phyloP scores from a whole-genome alignment of 768 basidiomycete species.

The Boletales sp. region DNA sequence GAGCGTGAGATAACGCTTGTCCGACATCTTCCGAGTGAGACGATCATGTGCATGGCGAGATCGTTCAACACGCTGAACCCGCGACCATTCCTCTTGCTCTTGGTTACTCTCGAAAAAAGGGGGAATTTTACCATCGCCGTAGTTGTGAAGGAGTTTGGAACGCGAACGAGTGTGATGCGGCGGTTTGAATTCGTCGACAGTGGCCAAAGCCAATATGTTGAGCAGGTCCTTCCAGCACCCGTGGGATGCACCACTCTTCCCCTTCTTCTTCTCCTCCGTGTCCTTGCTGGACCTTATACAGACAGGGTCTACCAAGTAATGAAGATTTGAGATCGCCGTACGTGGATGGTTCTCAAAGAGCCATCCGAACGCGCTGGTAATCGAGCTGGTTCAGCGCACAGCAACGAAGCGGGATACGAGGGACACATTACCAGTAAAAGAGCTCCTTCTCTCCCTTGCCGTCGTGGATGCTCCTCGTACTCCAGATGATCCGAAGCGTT shows the following conservation, averaged over 20 bases:
- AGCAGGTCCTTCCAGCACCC: slow-evolving; percentile 78
- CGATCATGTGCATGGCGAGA: slow-evolving; percentile 30
- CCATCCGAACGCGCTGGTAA: slow-evolving; percentile 56
- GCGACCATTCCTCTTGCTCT: slow-evolving; percentile 24
- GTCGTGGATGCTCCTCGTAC: slow-evolving; percentile 64
- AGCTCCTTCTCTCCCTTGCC: slow-evolving; percentile 58
- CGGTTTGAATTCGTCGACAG: slow-evolving; percentile 44
- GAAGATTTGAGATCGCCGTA: slow-evolving; percentile 63
- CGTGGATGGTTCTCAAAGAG: slow-evolving; percentile 65
- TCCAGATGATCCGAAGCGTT: slow-evolving; percentile 69
- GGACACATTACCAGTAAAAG: slow-evolving; percentile 48
- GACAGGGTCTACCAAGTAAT: slow-evolving; percentile 48
- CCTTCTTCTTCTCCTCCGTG: neutral
- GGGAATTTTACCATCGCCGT: slow-evolving; percentile 19
- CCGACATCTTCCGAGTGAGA: slow-evolving; percentile 40
- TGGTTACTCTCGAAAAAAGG: slow-evolving; percentile 21
- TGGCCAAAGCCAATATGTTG: slow-evolving; percentile 61
- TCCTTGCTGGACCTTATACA: slow-evolving; percentile 28
- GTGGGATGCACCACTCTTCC: slow-evolving; percentile 33
- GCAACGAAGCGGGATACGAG: neutral
- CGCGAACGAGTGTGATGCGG: neutral
- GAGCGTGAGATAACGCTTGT: slow-evolving; percentile 56
- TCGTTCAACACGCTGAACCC: slow-evolving; percentile 14
- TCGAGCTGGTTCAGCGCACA: neutral
- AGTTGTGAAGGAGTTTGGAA: slow-evolving; percentile 26